A percentile compares a stretch with the other conserved stretches of the same genome.
phyloP scores from a whole-genome alignment of 2,329 filamentous ascomycete species.

The Rasamsonia emersonii region DNA sequence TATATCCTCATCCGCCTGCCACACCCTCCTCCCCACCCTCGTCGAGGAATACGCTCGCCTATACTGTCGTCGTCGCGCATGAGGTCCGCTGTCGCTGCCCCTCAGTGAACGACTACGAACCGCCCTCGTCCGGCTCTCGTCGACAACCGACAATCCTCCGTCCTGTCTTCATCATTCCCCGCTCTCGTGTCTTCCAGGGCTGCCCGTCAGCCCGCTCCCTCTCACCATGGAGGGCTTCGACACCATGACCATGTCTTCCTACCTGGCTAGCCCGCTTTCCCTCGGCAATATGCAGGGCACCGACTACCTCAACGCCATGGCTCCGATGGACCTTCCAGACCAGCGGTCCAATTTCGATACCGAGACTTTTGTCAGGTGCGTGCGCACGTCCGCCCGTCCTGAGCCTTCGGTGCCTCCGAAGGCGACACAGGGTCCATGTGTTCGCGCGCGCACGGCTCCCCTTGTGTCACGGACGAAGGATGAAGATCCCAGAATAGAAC shows the following conservation, averaged over 20 bases:
- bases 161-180: too few relatives aligned
- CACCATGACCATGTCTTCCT: conserved; percentile 56
- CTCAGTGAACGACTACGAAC: too few relatives aligned
- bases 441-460: neutral
- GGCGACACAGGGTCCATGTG: neutral
- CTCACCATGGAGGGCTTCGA: conserved; percentile 49
- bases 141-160: too few relatives aligned
- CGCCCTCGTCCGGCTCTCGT: too few relatives aligned
- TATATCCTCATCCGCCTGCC: too few relatives aligned
- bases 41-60: too few relatives aligned
- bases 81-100: too few relatives aligned
- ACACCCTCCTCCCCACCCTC: too few relatives aligned
- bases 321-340: conserved; percentile 48
- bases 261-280: conserved; percentile 49
- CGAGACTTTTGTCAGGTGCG: conserved; percentile 53
- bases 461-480: conserved; percentile 6
- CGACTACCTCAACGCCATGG: conserved; percentile 41
- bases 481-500: too few relatives aligned
- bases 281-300: conserved; percentile 43
- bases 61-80: too few relatives aligned
- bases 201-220: conserved; percentile 7
- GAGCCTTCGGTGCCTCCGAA: neutral
- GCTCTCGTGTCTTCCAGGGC: conserved; percentile 5
- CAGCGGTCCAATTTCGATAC: conserved; percentile 53
- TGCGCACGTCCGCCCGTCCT: conserved; percentile 8